Base-by-base conservation (phyloP, 2,329 filamentous ascomycete species). In the Colletotrichum sidae region DNA sequence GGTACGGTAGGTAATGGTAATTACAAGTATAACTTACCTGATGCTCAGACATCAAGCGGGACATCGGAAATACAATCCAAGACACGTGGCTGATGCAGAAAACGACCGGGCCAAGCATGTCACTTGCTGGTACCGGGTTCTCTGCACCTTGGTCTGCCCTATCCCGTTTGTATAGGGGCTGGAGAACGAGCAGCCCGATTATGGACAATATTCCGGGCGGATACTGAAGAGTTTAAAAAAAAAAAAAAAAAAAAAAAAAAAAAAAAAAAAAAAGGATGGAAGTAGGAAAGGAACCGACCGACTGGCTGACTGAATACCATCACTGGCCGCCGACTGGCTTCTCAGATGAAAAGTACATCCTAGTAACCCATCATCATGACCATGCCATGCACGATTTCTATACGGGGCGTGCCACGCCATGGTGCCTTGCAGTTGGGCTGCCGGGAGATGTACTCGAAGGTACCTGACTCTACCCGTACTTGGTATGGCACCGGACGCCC, bases 21-120 rank as follows among this genome's bases (percentile, higher is more conserved):
- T 13, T 44, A 15, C 15, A 15, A 15, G 15, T 15, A 42, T n/a
- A 17, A 17, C 44, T 25, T 9, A 58, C 9, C 56, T 58, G 52
- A 62, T 57, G 15, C 63, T 66, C 15, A 52, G 53, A 62, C 53
- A 57, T 66, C 63, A 57, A 53, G 58, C 58, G 63, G 58, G 42
- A 66, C 63, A 53, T 54, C 8, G 37, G 15, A 42, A 53, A 42
- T 66, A 66, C 63, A 44, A 47, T 42, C 38, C 33, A 35, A 39
- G 15, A 52, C 47, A 62, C 37, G 42, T 50, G 37, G 53, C 25
- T 45, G 33, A n/a, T 9, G 47, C 25, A n/a, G 13, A 12, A 2
- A 9, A 4, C 11, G 15, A 12, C 38, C 12, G 15, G 35, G 4
- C 2, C 3, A 11, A 12, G 10, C 37, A 52, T 66, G 63, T 66